These are phyloP conservation scores for Fagus sylvatica DNA, from an alignment of 306 rosid species.

Conservation along the genomic window DNA sequence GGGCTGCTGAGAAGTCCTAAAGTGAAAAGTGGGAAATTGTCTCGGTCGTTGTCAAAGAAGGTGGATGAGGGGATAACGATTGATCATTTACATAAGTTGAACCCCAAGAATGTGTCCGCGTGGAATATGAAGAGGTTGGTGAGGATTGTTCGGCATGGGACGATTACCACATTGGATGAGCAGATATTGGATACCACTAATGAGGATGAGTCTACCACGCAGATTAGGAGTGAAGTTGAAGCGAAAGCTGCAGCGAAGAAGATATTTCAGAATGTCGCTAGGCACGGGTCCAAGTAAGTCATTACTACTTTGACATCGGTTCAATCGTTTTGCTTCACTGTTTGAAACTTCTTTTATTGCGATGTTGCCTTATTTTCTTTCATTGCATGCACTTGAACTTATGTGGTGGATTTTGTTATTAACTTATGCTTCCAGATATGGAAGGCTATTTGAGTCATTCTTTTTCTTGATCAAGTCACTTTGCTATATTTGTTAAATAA, in stretches of 20 bases:
- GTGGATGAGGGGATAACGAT: conserved; percentile 64
- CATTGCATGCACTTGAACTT: background rate
- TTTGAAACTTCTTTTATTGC: background rate
- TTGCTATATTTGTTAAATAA: too few relatives aligned
- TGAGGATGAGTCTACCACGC: conserved; percentile 51
- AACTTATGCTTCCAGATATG: background rate
- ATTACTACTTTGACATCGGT: background rate
- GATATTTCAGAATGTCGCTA: conserved; percentile 80
- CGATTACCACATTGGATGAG: conserved; percentile 71
- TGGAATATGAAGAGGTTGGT: conserved; percentile 96
- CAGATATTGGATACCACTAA: conserved; percentile 43
- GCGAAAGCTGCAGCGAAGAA: conserved; percentile 84
- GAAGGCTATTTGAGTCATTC: background rate
- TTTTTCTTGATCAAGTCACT: background rate
- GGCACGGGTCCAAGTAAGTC: conserved; percentile 63
- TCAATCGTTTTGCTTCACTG: background rate
- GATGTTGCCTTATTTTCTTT: background rate
- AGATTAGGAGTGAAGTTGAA: conserved; percentile 71
- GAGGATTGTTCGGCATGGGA: conserved; percentile 66
- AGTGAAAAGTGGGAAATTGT: conserved; percentile 36
- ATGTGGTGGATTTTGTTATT: background rate
- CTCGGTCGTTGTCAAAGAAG: conserved; percentile 41
- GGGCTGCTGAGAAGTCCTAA: conserved; percentile 35
- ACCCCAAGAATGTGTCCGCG: conserved; percentile 76
- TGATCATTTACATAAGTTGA: conserved; percentile 71